Conservation (phyloP, 23 red algal genomes). For the Gracilaria gracilis region DNA sequence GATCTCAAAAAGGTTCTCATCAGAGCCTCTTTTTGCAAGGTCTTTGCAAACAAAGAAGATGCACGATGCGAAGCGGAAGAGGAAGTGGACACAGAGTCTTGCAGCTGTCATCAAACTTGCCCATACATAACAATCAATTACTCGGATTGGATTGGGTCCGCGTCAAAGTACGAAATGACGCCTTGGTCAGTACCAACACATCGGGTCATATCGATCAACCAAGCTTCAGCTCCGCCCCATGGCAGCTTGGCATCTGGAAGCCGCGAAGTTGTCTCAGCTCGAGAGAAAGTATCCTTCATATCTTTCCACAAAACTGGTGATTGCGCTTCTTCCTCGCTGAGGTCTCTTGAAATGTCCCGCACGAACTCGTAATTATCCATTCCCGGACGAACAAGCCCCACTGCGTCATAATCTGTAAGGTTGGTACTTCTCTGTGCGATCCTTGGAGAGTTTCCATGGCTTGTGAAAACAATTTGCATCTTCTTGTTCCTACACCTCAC, state of each 20-base stretch:
- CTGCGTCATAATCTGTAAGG: not conserved
- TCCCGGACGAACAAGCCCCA: not conserved
- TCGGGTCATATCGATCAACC: not conserved
- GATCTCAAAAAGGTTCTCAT: too few relatives aligned
- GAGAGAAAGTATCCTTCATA: not conserved
- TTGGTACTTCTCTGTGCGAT: not conserved
- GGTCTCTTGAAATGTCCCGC: not conserved
- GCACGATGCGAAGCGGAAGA: too few relatives aligned
- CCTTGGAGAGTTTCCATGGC: not conserved
- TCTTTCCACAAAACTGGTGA: not conserved
- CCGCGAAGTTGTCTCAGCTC: not conserved
- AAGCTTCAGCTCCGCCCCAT: not conserved
- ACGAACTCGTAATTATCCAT: not conserved
- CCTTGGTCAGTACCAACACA: not conserved
- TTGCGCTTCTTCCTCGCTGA: not conserved
- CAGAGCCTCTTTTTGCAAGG: too few relatives aligned
- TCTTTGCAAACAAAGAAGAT: too few relatives aligned
- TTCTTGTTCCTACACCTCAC: not conserved
- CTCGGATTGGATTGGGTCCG: too few relatives aligned
- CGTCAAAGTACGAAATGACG: not conserved
- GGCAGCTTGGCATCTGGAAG: not conserved
- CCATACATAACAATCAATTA: too few relatives aligned
- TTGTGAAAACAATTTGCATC: not conserved
- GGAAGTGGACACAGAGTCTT: too few relatives aligned
- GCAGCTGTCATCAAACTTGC: too few relatives aligned